Evolutionary conservation across 2,329 filamentous ascomycete species (phyloP), one percentile per base, ranked within the genome.

Genomic region (Aspergillus sp.): DNA sequence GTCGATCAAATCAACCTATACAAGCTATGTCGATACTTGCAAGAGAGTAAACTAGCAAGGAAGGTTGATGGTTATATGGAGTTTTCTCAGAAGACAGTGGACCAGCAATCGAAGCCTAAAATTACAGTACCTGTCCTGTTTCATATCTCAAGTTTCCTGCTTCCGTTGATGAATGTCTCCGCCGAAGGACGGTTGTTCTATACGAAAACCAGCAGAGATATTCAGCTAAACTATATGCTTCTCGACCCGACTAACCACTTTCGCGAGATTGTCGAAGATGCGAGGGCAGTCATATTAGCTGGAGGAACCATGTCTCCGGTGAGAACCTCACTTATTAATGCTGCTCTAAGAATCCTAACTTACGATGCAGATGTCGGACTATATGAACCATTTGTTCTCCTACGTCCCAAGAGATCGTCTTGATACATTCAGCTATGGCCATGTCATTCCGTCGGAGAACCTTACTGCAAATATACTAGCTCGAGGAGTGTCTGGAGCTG

Each of bases 301-400:
- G 95, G 95, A 61, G 95, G 95, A 23, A 99, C 95, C 28, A 98
- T 99, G 95, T 96, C 95, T 2, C 95, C 95, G 0, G 84, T 85
- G 74, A 71, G 78, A 71, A 4, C 22, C 28, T 28, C 25, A 25
- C 7, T 30, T 23, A 3, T n/a, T 25, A n/a, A 23, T 25, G 46
- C 25, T 9, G 28, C 13, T 8, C 49, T 19, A 15, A 23, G 34
- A 57, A 46, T 58, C 50, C 66, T 69, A 43, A 70, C 9, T n/a
- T 6, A 31, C 30, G 38, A 2, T 5, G 7, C 62, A 85, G 76
- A 96, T 98, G 81, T 86, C 89, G 25, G 95, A 98, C 78, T 99
- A 97, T 77, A 88, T 85, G 41, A 85, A 90, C 4, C 91, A 97
- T 69, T 83, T 99, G 0, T 95, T 99, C 64, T 91, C 94, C 0